Conservation (phyloP, 139 green algal genomes). For the Chlorella sp. region DNA sequence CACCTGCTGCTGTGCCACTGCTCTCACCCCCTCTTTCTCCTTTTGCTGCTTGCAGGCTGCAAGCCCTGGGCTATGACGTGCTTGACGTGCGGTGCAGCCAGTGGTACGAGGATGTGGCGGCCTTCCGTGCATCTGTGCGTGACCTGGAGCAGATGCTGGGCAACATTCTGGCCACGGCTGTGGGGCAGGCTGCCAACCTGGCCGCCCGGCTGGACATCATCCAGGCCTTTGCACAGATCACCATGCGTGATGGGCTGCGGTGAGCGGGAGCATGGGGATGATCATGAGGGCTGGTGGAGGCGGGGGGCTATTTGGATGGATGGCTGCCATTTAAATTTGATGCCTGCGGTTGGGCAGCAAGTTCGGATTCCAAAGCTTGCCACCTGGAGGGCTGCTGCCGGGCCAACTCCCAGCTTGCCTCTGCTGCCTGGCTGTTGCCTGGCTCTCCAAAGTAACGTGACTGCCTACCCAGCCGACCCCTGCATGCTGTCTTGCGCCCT, state of each 20-base stretch:
- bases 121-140: neutral
- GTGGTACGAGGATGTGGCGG: constrained; percentile 33
- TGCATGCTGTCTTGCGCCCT: too few relatives aligned
- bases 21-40: neutral
- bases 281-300: neutral
- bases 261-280: neutral
- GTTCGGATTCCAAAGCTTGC: neutral
- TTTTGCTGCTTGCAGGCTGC: constrained; percentile 8
- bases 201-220: constrained; percentile 18
- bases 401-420: neutral
- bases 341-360: neutral
- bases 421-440: neutral
- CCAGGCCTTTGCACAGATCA: constrained; percentile 2
- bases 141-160: constrained; percentile 35
- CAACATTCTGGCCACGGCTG: neutral
- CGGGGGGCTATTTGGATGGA: too few relatives aligned
- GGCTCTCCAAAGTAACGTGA: too few relatives aligned
- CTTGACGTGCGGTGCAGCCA: constrained; percentile 11
- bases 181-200: neutral
- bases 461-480: neutral
- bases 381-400: neutral
- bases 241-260: constrained; percentile 7
- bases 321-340: neutral
- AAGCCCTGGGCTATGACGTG: constrained; percentile 8
- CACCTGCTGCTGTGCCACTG: neutral